These are phyloP conservation scores for Extremus antarcticus DNA, from an alignment of 495 filamentous ascomycete genomes.

Conservation along the genomic window DNA sequence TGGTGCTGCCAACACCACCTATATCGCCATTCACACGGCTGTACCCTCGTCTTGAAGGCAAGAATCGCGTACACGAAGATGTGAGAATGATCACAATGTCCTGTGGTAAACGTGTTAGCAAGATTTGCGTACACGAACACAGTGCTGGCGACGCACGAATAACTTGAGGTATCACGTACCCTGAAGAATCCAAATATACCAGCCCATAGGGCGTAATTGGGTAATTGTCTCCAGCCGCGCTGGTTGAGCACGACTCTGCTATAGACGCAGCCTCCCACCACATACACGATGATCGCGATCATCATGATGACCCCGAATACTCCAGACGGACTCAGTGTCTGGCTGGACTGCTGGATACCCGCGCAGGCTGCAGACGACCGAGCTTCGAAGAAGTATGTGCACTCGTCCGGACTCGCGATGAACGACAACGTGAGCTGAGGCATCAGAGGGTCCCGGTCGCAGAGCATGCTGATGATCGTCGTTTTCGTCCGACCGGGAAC, in stretches of 20 bases:
- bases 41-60: constrained; percentile 56
- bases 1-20: constrained; percentile 17
- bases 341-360: constrained; percentile 48
- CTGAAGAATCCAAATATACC: constrained; percentile 72
- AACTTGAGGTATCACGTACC: constrained; percentile 42
- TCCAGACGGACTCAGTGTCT: constrained; percentile 65
- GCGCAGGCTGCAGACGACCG: constrained; percentile 79
- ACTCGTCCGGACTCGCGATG: constrained; percentile 74
- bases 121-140: not conserved
- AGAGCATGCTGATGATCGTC: constrained; percentile 84
- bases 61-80: constrained; percentile 59
- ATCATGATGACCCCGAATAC: constrained; percentile 83
- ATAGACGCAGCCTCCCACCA: constrained; percentile 88
- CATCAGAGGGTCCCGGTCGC: constrained; percentile 60
- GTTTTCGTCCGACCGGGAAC: constrained; percentile 54
- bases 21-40: constrained; percentile 32
- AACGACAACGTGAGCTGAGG: constrained; percentile 62
- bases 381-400: constrained; percentile 96
- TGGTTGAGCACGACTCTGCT: constrained; percentile 92
- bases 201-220: constrained; percentile 88
- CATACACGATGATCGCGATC: constrained; percentile 76
- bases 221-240: constrained; percentile 87
- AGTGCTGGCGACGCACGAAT: constrained; percentile 2
- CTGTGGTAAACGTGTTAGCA: constrained; percentile 35
- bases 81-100: constrained; percentile 72